Conservation (phyloP, 2,329 filamentous ascomycete species). For the Chrysoporthe cubensis region DNA sequence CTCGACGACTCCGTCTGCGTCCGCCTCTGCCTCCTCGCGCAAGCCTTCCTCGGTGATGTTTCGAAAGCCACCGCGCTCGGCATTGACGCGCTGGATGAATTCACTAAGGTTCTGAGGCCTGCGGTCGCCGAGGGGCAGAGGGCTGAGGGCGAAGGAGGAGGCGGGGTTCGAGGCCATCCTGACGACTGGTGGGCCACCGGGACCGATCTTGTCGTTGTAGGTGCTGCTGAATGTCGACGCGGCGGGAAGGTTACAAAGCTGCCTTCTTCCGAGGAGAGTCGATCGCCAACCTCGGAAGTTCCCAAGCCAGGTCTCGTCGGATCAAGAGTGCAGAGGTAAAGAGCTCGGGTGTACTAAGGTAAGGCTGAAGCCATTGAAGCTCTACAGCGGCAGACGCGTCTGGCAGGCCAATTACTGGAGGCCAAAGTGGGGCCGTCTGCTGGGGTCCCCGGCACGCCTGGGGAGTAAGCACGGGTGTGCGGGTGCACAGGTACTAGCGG, state of each 20-base stretch:
- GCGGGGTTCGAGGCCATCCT: constrained; percentile 31
- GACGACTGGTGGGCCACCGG: background rate
- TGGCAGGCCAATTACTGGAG: constrained; percentile 18
- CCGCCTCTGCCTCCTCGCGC: constrained; percentile 60
- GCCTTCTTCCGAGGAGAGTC: too few species aligned
- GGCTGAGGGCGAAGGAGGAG: constrained; percentile 61
- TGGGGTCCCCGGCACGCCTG: background rate
- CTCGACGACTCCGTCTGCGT: constrained; percentile 42
- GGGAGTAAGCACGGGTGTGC: too few species aligned
- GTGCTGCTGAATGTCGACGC: background rate
- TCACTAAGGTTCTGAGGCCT: constrained; percentile 67
- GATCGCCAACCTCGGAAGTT: background rate
- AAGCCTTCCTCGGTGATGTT: constrained; percentile 76
- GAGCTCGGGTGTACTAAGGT: background rate
- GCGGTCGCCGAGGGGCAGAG: constrained; percentile 62
- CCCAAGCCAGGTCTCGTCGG: background rate
- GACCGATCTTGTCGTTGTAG: background rate
- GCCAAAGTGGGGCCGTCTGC: constrained; percentile 1
- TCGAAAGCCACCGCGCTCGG: constrained; percentile 80
- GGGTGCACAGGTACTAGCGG: too few species aligned
- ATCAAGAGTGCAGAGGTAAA: background rate
- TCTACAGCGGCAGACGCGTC: constrained; percentile 15
- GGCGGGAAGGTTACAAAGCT: background rate
- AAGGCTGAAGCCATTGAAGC: background rate
- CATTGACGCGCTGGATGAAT: constrained; percentile 79